phyloP scores from a whole-genome alignment of 2,329 filamentous ascomycete genomes.

The Basipetospora chlamydospora region DNA sequence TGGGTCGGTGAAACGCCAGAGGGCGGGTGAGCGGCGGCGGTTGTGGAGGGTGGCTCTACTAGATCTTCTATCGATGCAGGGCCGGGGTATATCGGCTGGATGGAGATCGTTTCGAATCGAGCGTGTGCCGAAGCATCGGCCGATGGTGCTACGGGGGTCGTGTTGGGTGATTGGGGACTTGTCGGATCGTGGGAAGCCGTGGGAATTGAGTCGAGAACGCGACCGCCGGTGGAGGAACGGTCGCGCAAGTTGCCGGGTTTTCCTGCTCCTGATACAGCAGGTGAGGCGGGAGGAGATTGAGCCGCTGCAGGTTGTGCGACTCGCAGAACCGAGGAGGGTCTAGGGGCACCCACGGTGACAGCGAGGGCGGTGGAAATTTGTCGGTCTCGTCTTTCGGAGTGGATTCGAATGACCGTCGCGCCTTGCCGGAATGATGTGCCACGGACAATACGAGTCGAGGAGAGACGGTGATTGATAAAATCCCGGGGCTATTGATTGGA shows the following conservation, averaged over 20 bases:
- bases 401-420: too few relatives aligned
- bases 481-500: too few relatives aligned
- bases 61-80: too few relatives aligned
- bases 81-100: too few relatives aligned
- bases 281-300: not conserved
- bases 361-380: constrained; percentile 7
- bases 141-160: constrained; percentile 6
- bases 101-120: constrained; percentile 16
- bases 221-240: constrained; percentile 28
- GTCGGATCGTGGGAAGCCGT: constrained; percentile 30
- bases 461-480: too few relatives aligned
- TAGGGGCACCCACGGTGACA: constrained; percentile 8
- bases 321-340: constrained; percentile 5
- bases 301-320: constrained; percentile 7
- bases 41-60: not conserved
- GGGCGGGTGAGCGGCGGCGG: not conserved
- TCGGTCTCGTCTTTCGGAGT: not conserved
- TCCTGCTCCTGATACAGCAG: too few relatives aligned
- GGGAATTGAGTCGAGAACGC: constrained; percentile 25
- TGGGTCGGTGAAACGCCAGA: not conserved
- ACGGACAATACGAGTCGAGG: too few relatives aligned
- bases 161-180: not conserved
- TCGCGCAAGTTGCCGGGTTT: constrained; percentile 16
- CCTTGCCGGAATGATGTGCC: too few relatives aligned
- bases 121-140: constrained; percentile 15